These are phyloP conservation scores for Polytrichum formosum DNA, from an alignment of 225 moss, liverwort and hornwort genomes.

Conservation along the genomic window DNA sequence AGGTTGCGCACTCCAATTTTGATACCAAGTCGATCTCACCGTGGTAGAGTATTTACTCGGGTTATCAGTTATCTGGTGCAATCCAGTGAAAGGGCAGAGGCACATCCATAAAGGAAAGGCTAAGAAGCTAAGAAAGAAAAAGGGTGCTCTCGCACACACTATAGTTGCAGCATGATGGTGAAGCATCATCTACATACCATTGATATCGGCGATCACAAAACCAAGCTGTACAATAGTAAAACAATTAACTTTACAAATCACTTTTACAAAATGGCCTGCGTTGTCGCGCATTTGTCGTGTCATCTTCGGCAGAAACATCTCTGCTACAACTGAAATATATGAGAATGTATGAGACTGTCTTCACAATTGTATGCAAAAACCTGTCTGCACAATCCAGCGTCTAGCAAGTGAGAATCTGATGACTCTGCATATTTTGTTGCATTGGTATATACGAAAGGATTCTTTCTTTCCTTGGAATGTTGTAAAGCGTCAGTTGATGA, in stretches of 20 bases:
- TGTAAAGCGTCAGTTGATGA: too few species aligned
- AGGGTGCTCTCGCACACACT: conserved; percentile 18
- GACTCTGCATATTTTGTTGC: too few species aligned
- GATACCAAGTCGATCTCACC: conserved; percentile 43
- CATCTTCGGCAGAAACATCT: neutral
- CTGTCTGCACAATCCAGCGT: too few species aligned
- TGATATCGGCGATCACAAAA: conserved; percentile 35
- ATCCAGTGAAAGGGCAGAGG: conserved; percentile 7
- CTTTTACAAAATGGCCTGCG: conserved; percentile 12
- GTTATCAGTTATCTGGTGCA: conserved; percentile 47
- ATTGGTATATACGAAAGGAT: too few species aligned
- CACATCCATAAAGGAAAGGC: too few species aligned
- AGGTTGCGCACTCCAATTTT: conserved; percentile 47
- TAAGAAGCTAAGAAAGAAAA: conserved; percentile 18
- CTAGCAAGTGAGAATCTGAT: too few species aligned
- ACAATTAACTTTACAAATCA: conserved; percentile 28
- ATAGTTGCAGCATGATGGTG: conserved; percentile 28
- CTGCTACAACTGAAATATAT: conserved; percentile 12
- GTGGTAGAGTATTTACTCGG: conserved; percentile 43
- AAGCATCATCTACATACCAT: conserved; percentile 35
- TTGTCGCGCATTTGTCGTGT: neutral
- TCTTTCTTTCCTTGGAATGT: too few species aligned
- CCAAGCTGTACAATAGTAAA: conserved; percentile 56
- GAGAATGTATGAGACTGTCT: too few species aligned
- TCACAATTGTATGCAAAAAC: conserved; percentile 31